Conservation (phyloP, 1,139 yeast species). For the Suhomyces yuchorum region DNA sequence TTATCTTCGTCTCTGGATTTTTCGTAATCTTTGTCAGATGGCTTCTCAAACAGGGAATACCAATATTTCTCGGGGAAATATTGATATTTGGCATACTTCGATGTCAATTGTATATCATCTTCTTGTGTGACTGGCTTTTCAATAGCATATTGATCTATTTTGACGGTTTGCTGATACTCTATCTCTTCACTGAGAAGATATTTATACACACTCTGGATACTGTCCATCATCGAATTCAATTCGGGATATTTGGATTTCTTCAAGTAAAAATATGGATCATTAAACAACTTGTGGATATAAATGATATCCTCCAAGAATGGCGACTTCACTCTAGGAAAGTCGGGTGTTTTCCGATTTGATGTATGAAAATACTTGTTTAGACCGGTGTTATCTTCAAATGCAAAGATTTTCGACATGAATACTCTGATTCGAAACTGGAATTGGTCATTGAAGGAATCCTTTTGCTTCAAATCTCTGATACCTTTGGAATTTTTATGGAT, state of each 20-base stretch:
- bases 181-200: constrained; percentile 37
- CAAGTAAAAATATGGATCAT: constrained; percentile 40
- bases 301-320: constrained; percentile 39
- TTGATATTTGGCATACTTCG: constrained; percentile 25
- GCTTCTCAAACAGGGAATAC: constrained; percentile 32
- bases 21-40: constrained; percentile 16
- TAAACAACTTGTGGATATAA: constrained; percentile 33
- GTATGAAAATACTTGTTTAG: constrained; percentile 43
- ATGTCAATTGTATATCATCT: constrained; percentile 22
- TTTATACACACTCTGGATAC: constrained; percentile 29
- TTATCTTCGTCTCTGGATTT: constrained; percentile 29
- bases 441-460: constrained; percentile 44
- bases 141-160: constrained; percentile 23
- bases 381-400: constrained; percentile 50
- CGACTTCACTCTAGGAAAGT: constrained; percentile 24
- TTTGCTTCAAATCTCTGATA: constrained; percentile 32
- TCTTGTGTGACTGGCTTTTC: constrained; percentile 19
- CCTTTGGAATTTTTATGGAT: constrained; percentile 23
- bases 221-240: constrained; percentile 26
- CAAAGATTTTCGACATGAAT: constrained; percentile 37
- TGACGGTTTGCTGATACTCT: constrained; percentile 20
- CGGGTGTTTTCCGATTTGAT: constrained; percentile 31
- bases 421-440: constrained; percentile 41
- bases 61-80: constrained; percentile 45
- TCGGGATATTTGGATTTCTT: constrained; percentile 26